Conservation (phyloP, 169 alveolate species). For the Cryptosporidium parvum region DNA sequence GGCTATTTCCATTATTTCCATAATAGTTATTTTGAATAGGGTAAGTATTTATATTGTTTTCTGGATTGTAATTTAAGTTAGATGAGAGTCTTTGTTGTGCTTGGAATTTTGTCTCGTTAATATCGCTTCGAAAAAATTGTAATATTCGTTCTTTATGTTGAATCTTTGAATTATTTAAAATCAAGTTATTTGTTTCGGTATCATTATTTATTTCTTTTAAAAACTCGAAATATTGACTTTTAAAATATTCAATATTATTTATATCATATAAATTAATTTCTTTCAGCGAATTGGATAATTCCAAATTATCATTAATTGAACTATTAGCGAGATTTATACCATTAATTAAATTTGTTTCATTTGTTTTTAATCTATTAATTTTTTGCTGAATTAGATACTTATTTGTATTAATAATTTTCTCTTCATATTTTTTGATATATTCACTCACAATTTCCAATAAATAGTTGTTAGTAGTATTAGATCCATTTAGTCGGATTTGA, state of each 20-base stretch:
- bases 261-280: neutral
- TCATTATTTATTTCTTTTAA: neutral
- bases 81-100: neutral
- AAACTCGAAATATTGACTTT: neutral
- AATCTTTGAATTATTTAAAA: neutral
- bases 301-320: neutral
- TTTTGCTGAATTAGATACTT: neutral
- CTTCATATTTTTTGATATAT: neutral
- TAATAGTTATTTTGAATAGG: neutral
- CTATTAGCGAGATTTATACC: neutral
- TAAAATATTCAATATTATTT: neutral
- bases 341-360: conserved; percentile 13
- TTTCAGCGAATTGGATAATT: no score
- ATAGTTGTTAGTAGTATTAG: neutral
- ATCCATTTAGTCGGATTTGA: neutral
- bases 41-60: neutral
- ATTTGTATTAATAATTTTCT: neutral
- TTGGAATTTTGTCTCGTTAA: neutral
- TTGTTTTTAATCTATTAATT: neutral
- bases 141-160: conserved; percentile 1
- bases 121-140: neutral
- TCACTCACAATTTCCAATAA: neutral
- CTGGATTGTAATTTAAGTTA: neutral
- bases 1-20: neutral
- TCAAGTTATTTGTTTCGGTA: neutral